Percentiles rank a stretch among this genome's conserved stretches.
These are phyloP conservation scores for Plasmodium yoelii DNA, from an alignment of 169 alveolate genomes.

Conservation along the genomic window DNA sequence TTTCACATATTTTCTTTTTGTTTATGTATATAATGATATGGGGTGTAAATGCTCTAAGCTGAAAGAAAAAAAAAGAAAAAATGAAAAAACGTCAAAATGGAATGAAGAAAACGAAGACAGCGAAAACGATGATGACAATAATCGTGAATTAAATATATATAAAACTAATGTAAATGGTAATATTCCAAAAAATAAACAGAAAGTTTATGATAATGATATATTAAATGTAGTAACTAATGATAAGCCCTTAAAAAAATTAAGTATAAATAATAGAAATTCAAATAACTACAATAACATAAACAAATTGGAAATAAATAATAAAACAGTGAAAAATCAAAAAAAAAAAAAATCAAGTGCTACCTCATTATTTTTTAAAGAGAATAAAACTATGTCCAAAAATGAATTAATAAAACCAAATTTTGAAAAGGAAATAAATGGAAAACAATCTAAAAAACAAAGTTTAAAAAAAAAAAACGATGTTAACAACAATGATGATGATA, in stretches of 20 bases:
- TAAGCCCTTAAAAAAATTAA: too few species aligned
- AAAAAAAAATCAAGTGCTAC: too few species aligned
- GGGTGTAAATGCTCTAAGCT: constrained; percentile 73
- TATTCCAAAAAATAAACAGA: neutral
- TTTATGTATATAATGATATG: constrained; percentile 60
- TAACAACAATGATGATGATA: neutral
- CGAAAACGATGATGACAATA: constrained; percentile 3
- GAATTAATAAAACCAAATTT: neutral
- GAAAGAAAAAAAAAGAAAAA: constrained; percentile 39
- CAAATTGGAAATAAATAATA: too few species aligned
- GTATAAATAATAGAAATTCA: too few species aligned
- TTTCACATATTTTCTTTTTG: neutral
- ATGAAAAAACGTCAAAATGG: constrained; percentile 15
- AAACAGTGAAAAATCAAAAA: too few species aligned
- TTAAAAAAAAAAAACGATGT: neutral
- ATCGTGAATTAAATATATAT: constrained; percentile 25
- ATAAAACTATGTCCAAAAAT: too few species aligned
- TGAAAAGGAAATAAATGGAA: neutral
- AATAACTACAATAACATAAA: too few species aligned
- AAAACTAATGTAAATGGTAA: neutral
- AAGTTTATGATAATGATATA: too few species aligned
- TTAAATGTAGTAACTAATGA: too few species aligned
- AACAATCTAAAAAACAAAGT: neutral
- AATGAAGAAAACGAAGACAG: neutral
- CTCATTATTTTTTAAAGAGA: too few species aligned